A percentile compares a stretch with the other conserved stretches of the same genome.
Evolutionary conservation across 305 asterid species (phyloP).

Genomic region (Nicotiana rustica): DNA sequence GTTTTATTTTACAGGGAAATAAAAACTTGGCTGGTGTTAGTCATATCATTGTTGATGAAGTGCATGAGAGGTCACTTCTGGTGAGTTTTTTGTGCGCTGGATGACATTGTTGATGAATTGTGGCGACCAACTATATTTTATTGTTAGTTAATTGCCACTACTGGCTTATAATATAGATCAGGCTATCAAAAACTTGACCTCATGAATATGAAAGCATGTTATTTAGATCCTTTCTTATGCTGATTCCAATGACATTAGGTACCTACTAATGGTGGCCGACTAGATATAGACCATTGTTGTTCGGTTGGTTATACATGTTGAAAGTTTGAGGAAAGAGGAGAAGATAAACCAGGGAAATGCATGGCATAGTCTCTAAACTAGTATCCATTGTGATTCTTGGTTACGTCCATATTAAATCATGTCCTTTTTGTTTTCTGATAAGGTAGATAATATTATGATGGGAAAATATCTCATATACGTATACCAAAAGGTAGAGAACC

Average conservation of each 20-base stretch:
- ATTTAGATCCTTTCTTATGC: not conserved
- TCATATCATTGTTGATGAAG: conserved; percentile 97
- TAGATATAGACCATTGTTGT: conserved; percentile 17
- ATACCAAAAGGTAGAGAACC: not conserved
- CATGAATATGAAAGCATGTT: conserved; percentile 22
- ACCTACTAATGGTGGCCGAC: conserved; percentile 16
- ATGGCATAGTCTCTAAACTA: conserved; percentile 15
- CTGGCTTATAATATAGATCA: conserved; percentile 12
- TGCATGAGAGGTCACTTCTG: conserved; percentile 97
- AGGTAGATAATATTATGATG: not conserved
- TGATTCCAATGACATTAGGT: not conserved
- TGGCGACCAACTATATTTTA: not conserved
- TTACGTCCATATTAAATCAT: conserved; percentile 3
- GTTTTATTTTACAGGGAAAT: conserved; percentile 70
- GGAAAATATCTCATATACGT: not conserved
- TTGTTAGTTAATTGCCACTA: conserved; percentile 22
- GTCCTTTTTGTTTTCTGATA: conserved; percentile 14
- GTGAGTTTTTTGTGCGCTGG: conserved; percentile 55
- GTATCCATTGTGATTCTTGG: conserved; percentile 24
- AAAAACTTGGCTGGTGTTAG: conserved; percentile 79
- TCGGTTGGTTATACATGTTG: not conserved
- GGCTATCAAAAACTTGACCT: conserved; percentile 24
- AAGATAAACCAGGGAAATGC: conserved; percentile 10
- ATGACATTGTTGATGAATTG: conserved; percentile 26
- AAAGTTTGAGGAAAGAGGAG: not conserved